Conservation (phyloP, 768 basidiomycete species). For the Naganishia vaughanmartiniae region DNA sequence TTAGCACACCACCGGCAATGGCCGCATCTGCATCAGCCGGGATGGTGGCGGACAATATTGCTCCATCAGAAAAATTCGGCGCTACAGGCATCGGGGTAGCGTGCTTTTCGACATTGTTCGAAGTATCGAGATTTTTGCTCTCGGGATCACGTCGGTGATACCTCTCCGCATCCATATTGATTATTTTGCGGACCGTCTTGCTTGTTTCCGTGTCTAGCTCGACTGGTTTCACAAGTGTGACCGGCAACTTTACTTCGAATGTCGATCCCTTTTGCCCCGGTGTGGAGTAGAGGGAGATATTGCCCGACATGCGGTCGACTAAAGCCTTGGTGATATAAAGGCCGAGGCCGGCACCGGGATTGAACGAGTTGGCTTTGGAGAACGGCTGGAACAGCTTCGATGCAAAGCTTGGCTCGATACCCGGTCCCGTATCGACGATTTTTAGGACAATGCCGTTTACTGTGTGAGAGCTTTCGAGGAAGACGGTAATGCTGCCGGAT, state of each 20-base stretch:
- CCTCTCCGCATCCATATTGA: conserved; percentile 3
- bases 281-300: conserved; percentile 24
- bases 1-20: neutral
- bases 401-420: conserved; percentile 35
- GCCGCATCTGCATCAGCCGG: neutral
- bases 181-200: neutral
- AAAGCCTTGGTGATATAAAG: conserved; percentile 40
- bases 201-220: neutral
- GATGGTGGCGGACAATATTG: neutral
- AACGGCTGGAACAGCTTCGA: conserved; percentile 40
- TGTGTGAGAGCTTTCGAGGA: neutral
- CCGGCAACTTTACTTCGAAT: conserved; percentile 35
- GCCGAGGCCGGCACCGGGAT: conserved; percentile 42
- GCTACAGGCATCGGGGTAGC: neutral
- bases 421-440: conserved; percentile 38
- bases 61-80: neutral
- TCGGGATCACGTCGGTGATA: neutral
- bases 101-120: neutral
- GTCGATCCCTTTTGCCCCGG: conserved; percentile 31
- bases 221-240: conserved; percentile 14
- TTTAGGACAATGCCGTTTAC: conserved; percentile 16
- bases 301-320: conserved; percentile 38
- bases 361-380: conserved; percentile 39
- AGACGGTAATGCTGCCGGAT: conserved; percentile 32
- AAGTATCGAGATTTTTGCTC: neutral